Conservation (phyloP, 768 basidiomycete species). For the Amylocystis lapponica region DNA sequence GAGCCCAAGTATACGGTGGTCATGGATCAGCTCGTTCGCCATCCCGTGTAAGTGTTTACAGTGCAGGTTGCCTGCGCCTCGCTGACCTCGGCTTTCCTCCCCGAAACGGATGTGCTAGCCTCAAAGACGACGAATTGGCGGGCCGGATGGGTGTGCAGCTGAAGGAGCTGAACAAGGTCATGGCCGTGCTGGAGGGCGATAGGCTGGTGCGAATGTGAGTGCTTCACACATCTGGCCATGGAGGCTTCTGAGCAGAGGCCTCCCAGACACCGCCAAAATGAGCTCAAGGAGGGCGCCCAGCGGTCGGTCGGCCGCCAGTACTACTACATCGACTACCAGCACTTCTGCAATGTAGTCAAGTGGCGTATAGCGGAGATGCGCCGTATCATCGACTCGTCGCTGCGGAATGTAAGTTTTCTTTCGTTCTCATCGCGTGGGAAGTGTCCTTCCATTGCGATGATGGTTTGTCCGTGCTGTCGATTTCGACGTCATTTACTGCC, state of each 20-base stretch:
- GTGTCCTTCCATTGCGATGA: neutral
- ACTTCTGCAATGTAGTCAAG: slow-evolving; percentile 96
- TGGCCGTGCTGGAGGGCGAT: slow-evolving; percentile 75
- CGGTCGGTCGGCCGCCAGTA: slow-evolving; percentile 87
- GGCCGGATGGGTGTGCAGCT: slow-evolving; percentile 83
- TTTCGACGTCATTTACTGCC: neutral
- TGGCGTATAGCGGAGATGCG: slow-evolving; percentile 95
- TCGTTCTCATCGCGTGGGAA: neutral
- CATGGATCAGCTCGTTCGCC: slow-evolving; percentile 88
- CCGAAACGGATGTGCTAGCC: slow-evolving; percentile 37
- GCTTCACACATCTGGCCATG: neutral
- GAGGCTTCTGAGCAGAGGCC: too few species aligned
- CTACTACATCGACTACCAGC: slow-evolving; percentile 94
- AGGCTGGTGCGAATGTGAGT: slow-evolving; percentile 73
- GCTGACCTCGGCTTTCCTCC: neutral
- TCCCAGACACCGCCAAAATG: slow-evolving; percentile 80
- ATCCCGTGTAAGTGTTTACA: slow-evolving; percentile 79
- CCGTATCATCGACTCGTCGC: slow-evolving; percentile 78
- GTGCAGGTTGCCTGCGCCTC: slow-evolving; percentile 9
- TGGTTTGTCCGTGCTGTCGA: neutral
- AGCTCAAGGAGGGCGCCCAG: slow-evolving; percentile 85
- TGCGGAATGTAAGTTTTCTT: slow-evolving; percentile 67
- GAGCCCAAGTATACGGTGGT: slow-evolving; percentile 89
- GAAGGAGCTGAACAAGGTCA: slow-evolving; percentile 87
- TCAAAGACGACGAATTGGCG: slow-evolving; percentile 93